Percentiles rank a stretch among this genome's conserved stretches.
Evolutionary conservation across 768 basidiomycete species (phyloP).

Genomic region (Macrolepiota fuliginosa): DNA sequence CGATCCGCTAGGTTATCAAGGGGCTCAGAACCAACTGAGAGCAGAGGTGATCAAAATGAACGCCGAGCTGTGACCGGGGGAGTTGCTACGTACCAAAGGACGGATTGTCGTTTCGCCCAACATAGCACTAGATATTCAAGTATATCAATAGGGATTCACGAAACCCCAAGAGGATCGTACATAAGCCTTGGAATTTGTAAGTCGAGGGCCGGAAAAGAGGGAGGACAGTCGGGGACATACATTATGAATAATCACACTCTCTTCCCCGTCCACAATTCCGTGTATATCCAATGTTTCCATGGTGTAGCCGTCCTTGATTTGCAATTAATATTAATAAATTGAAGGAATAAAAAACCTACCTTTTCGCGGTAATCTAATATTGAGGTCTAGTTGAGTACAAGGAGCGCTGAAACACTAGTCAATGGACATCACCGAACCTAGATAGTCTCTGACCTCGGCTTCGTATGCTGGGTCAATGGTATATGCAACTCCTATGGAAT

Average conservation of each 20-base stretch:
- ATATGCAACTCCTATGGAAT: constrained; percentile 68
- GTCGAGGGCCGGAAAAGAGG: neutral
- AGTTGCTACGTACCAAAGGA: constrained; percentile 66
- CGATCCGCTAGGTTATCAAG: constrained; percentile 61
- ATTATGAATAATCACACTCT: constrained; percentile 54
- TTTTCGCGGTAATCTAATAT: constrained; percentile 79
- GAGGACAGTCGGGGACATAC: constrained; percentile 30
- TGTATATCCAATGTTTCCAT: constrained; percentile 76
- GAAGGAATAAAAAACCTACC: constrained; percentile 32
- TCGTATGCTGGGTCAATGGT: constrained; percentile 79
- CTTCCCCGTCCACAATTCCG: constrained; percentile 49
- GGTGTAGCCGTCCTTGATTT: constrained; percentile 84
- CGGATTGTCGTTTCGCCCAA: constrained; percentile 83
- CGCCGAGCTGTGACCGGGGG: neutral
- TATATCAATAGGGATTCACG: neutral
- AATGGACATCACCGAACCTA: constrained; percentile 54
- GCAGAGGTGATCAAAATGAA: neutral
- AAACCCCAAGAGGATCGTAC: constrained; percentile 30
- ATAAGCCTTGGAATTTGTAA: constrained; percentile 38
- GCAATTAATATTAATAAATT: neutral
- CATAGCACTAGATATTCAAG: constrained; percentile 63
- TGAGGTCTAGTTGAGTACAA: constrained; percentile 10
- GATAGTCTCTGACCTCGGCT: constrained; percentile 75
- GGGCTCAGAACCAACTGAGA: constrained; percentile 77
- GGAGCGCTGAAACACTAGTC: neutral